Evolutionary conservation across 441 rosid species (phyloP).

Genomic region (Gossypium schwendimanii): DNA sequence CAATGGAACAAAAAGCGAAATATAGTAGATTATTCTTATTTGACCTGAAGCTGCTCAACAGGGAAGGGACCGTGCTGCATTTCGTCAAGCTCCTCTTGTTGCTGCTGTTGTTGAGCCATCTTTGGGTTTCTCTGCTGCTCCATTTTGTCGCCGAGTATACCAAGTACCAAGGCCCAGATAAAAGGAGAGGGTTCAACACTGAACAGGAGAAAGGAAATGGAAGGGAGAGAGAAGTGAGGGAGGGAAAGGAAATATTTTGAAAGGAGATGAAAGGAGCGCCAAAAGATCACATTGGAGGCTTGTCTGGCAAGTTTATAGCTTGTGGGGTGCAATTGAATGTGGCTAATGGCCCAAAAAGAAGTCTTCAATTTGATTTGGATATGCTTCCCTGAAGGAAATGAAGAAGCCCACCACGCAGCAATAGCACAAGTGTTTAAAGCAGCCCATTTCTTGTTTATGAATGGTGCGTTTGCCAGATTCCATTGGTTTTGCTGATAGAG

Average conservation of each 20-base stretch:
- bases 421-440: no score
- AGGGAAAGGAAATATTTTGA: slow-evolving; percentile 33
- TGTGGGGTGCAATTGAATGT: no score
- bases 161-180: slow-evolving; percentile 6
- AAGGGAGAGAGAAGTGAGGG: slow-evolving; percentile 11
- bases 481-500: no score
- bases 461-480: no score
- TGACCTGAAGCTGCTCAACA: slow-evolving; percentile 90
- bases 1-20: neutral
- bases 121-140: slow-evolving; percentile 56
- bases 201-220: neutral
- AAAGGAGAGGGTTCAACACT: slow-evolving; percentile 5
- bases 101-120: slow-evolving; percentile 34
- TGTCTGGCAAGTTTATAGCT: no score
- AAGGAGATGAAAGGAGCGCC: slow-evolving; percentile 22
- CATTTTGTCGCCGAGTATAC: slow-evolving; percentile 24
- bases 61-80: slow-evolving; percentile 77
- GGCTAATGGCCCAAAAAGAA: no score
- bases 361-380: no score
- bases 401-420: no score
- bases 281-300: neutral
- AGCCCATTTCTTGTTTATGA: no score
- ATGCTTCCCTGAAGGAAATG: no score
- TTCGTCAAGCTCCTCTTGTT: slow-evolving; percentile 55
- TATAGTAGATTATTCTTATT: neutral